Base-by-base conservation (phyloP, 2,329 filamentous ascomycete genomes). In the Hysterium pulicare region DNA sequence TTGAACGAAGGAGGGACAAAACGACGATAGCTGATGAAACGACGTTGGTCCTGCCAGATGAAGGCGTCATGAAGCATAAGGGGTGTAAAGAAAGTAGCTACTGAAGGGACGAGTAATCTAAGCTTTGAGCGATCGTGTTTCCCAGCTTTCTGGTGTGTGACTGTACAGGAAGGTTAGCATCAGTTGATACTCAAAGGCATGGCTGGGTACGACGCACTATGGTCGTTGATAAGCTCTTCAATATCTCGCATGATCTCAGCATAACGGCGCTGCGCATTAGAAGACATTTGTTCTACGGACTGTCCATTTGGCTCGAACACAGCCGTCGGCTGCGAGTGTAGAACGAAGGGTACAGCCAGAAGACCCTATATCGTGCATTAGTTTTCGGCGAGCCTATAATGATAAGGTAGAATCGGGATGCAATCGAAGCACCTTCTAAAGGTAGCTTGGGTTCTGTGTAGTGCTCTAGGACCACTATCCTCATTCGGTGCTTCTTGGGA, bases 1-100 rank as follows among this genome's bases (percentile, higher is more conserved):
- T 98, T 98, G 77, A 98, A 98, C 1, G 88, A 95, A 0, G 93
- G 93, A 1, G 91, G 87, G 2, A 98, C 93, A 62, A 96, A 97
- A 47, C 93, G 84, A 19, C 93, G 79, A 2, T 85, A 89, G 21
- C 89, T 95, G 58, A 98, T 98, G 66, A 84, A 86, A 5, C 93
- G 83, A 50, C 84, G 84, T 45, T 77, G 71, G 65, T 98, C 93
- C 68, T 97, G 93, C 68, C 87, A 91, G 53, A 84, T 83, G 71
- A 97, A 97, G 5, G 91, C 91, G 37, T 90, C 87, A 61, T 91
- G 88, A 7, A 97, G 79, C 2, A 87, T 84, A 3, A 97, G 73
- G 4, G 85, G 79, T 0, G 91, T 97, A 71, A 96, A 97, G 74
- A 97, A 97, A 10, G 81, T 85, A n/a, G 91, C 91, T 11, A 95